Percentiles rank a stretch among this genome's conserved stretches.
phyloP scores from a whole-genome alignment of 139 green algal species.

The Micractinium conductrix region DNA sequence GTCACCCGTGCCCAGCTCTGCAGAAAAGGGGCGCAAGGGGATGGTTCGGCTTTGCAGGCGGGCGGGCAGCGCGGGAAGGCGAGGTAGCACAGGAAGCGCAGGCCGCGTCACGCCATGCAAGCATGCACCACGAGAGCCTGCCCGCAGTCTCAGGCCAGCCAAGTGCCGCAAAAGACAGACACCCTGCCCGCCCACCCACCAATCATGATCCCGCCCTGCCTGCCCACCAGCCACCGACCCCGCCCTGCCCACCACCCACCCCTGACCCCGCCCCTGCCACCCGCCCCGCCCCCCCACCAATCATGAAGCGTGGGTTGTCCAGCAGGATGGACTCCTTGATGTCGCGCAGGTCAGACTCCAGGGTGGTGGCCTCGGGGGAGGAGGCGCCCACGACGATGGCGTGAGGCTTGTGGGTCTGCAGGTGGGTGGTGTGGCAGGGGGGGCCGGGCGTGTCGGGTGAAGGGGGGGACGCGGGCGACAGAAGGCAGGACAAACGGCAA shows the following conservation, averaged over 20 bases:
- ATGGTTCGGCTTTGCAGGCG: too few species aligned
- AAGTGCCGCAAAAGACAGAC: neutral
- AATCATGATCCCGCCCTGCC: too few species aligned
- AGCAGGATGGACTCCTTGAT: constrained; percentile 70
- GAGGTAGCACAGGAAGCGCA: neutral
- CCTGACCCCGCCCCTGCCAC: neutral
- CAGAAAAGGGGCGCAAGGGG: neutral
- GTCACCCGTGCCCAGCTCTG: constrained; percentile 48
- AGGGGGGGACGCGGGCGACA: too few species aligned
- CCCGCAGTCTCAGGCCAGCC: too few species aligned
- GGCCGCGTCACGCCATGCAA: neutral
- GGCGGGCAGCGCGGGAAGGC: neutral
- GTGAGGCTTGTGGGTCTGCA: constrained; percentile 80
- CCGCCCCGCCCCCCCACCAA: constrained; percentile 33
- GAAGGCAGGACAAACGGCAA: too few species aligned
- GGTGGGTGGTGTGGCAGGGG: neutral
- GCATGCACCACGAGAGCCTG: neutral
- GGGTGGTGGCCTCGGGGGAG: constrained; percentile 55
- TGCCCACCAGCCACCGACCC: too few species aligned
- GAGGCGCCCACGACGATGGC: constrained; percentile 78
- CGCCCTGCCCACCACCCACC: too few species aligned
- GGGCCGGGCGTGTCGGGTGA: too few species aligned
- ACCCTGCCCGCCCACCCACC: neutral
- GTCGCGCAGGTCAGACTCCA: constrained; percentile 71
- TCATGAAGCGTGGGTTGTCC: constrained; percentile 51